phyloP scores from a whole-genome alignment of 179 eudicot species.

The Heliamphora pulchella region DNA sequence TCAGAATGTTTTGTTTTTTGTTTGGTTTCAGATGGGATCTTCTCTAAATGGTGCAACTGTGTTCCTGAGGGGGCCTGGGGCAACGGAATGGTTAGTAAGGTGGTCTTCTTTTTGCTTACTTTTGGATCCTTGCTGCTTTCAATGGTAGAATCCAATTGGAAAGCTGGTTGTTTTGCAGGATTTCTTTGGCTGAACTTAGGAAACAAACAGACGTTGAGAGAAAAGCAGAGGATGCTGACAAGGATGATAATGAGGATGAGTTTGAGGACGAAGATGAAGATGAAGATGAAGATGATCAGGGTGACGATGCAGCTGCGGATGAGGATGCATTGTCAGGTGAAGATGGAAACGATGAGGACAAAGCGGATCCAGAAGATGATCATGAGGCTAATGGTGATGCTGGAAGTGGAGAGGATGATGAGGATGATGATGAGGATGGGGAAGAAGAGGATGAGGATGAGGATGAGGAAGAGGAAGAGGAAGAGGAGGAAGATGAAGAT shows the following conservation, averaged over 20 bases:
- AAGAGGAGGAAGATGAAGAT: constrained; percentile 10
- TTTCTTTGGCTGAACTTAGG: too few relatives aligned
- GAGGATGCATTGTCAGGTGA: constrained; percentile 18
- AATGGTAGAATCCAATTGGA: too few relatives aligned
- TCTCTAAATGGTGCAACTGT: too few relatives aligned
- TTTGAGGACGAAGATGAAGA: background rate
- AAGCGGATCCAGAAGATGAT: constrained; percentile 17
- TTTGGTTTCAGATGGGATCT: too few relatives aligned
- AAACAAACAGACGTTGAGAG: too few relatives aligned
- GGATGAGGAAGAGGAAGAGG: constrained; percentile 18
- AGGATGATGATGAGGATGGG: constrained; percentile 10
- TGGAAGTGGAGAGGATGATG: constrained; percentile 16
- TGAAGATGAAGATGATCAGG: constrained; percentile 14
- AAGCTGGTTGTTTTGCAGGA: too few relatives aligned
- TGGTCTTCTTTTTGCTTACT: too few relatives aligned
- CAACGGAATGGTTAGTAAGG: too few relatives aligned
- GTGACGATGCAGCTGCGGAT: constrained; percentile 17
- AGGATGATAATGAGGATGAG: background rate
- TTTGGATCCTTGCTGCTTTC: too few relatives aligned
- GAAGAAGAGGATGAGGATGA: constrained; percentile 20
- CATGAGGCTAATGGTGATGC: constrained; percentile 19
- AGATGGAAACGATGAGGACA: constrained; percentile 13
- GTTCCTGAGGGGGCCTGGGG: too few relatives aligned
- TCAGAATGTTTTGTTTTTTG: too few relatives aligned
- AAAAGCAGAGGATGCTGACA: background rate